Base-by-base conservation (phyloP, 306 rosid species). In the Delonix regia region DNA sequence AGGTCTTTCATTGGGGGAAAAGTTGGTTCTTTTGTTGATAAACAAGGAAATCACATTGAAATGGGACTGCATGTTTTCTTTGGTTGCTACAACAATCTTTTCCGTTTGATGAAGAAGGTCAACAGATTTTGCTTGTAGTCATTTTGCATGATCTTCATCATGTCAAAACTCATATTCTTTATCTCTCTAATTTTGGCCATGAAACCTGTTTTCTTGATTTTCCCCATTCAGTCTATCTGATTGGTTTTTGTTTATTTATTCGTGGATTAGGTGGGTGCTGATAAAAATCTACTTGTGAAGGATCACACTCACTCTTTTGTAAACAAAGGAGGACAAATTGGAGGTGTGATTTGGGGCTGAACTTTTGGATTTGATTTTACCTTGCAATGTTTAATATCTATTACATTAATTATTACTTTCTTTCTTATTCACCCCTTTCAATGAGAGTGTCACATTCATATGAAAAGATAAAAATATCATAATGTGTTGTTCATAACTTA, bases 61-160 rank as follows among this genome's bases (percentile, higher is more conserved):
- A 95, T 95, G 99, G 99, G 99, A 82, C 84, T 95, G 68, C 99
- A 95, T 66, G 99, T 95, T 71, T 95, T 95, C 89, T 95, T 95
- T 47, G 99, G 99, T 51, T 95, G 99, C 84, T 95, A 95, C 82
- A 95, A 77, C 87, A 95, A 95, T 91, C 98, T 95, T 81, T 95
- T 91, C 87, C 94, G 99, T 42, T 84, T 95, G 79, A 73, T 95
- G 99, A 95, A 91, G 86, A 95, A 95, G 98, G 99, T 95, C 74
- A 84, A 41, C 75, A 24, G 6, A 21, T 64, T 34, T 76, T 78
- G 60, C 71, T 79, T 73, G 69, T 53, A 65, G 49, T 34, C 57
- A 74, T 55, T 59, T 70, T 52, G 65, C 61, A 41, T 27, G 66
- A 49, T 61, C 34, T 70, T 68, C 11, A 41, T 19, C 68, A 69